Evolutionary conservation across 306 rosid genomes (phyloP), one percentile per base, ranked within the genome.

Genomic region (Macrotyloma uniflorum): DNA sequence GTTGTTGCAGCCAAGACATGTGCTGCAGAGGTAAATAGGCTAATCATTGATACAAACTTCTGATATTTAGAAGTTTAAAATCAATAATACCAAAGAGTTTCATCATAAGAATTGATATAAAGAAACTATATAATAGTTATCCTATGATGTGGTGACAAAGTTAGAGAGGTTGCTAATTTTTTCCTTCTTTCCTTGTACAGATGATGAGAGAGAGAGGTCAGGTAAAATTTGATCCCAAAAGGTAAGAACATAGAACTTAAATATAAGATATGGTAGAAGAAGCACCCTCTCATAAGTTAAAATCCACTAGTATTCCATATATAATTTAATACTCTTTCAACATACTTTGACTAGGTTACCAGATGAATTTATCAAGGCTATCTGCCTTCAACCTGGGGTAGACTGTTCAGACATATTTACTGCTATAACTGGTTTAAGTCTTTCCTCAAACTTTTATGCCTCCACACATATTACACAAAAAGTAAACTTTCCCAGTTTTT

Each of bases 181-280:
- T 1, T 55, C 49, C 32, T 20, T 67, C 4, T 84, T 10, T 20
- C 12, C 6, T 78, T n/a, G 4, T 78, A 64, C 88, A 91, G 93
- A n/a, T 75, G 22, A 11, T 75, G 16, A 45, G 33, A 6, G 0
- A 33, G 0, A 6, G 77, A 0, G 92, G 96, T 11, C 14, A 87
- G 11, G 67, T 84, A 1, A 97, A 94, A 79, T 94, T 94, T 81
- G 28, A 90, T 79, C 97, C 90, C 55, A 88, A 69, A 74, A 87
- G 80, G 96, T 90, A 84, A 77, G 85, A 40, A 51, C 28, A 30
- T 23, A 15, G 8, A 54, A 43, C 7, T 3, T 47, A 53, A 53
- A 53, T 6, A 19, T 18, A 18, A 53, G 5, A 53, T 13, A 43
- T 11, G n/a, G 12, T 13, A 6, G 5, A 15, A 46, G 53, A 7